These are phyloP conservation scores for Discostella stelligera DNA, from an alignment of 352 stramenopile species.

Conservation along the genomic window DNA sequence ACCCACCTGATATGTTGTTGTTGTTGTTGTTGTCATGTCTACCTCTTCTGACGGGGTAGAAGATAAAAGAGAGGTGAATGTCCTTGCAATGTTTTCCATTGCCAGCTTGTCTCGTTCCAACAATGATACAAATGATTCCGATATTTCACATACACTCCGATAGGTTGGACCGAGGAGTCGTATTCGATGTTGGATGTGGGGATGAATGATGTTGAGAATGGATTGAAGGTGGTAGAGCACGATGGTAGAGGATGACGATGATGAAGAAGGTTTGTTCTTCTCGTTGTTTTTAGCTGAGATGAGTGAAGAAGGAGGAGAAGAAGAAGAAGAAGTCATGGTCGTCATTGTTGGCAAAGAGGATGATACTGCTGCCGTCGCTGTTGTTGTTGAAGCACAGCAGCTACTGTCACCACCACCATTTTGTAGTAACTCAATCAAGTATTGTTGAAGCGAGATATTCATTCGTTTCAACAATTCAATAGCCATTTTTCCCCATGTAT, in stretches of 20 bases:
- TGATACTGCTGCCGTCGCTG: not conserved
- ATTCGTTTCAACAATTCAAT: constrained; percentile 32
- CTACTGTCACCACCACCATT: not conserved
- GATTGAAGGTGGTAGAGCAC: constrained; percentile 28
- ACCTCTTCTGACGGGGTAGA: not conserved
- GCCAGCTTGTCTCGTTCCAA: constrained; percentile 20
- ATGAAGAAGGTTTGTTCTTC: not conserved
- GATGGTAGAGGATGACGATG: not conserved
- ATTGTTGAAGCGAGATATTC: constrained; percentile 20
- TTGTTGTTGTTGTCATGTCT: not conserved
- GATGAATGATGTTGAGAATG: constrained; percentile 25
- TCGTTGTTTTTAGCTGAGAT: too few relatives aligned
- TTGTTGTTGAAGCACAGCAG: constrained; percentile 9
- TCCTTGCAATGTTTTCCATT: constrained; percentile 11
- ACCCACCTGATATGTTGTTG: not conserved
- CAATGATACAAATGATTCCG: constrained; percentile 28
- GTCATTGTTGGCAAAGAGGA: not conserved
- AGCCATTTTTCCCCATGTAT: constrained; percentile 17
- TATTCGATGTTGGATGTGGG: constrained; percentile 9
- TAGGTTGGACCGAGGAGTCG: constrained; percentile 34
- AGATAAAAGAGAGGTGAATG: not conserved
- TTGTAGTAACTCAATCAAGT: not conserved
- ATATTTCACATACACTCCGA: constrained; percentile 26
- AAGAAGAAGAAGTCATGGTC: too few relatives aligned
- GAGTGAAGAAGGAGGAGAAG: too few relatives aligned